Evolutionary conservation across 1,284 basidiomycete species (phyloP).

Genomic region (Meripilus lineatus): DNA sequence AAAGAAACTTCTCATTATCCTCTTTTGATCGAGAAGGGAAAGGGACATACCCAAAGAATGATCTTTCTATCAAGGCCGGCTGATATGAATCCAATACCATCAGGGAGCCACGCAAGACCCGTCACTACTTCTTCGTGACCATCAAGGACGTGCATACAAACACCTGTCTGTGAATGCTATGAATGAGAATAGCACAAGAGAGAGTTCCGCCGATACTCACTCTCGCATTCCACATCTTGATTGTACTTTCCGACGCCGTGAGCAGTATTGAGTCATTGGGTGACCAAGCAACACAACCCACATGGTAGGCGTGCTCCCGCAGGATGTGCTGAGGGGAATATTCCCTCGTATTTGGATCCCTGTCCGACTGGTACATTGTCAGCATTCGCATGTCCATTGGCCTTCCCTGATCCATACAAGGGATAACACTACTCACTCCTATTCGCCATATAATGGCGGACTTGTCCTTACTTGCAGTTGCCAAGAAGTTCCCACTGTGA

Average conservation of each 20-base stretch:
- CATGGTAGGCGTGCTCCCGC: conserved; percentile 70
- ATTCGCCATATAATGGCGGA: conserved; percentile 88
- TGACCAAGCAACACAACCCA: conserved; percentile 88
- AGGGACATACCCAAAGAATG: conserved; percentile 80
- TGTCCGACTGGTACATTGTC: conserved; percentile 44
- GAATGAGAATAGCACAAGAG: not conserved
- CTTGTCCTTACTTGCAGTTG: conserved; percentile 85
- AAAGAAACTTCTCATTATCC: conserved; percentile 7
- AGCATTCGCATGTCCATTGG: conserved; percentile 7
- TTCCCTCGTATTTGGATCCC: conserved; percentile 47
- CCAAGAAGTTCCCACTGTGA: conserved; percentile 80
- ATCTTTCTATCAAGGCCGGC: conserved; percentile 88
- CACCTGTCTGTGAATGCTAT: conserved; percentile 53
- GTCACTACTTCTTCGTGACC: conserved; percentile 84
- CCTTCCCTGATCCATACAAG: not conserved
- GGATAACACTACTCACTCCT: conserved; percentile 48
- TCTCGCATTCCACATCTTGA: conserved; percentile 86
- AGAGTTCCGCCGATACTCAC: conserved; percentile 44
- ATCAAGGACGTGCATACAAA: conserved; percentile 58
- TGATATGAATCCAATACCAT: conserved; percentile 87
- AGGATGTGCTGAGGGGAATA: conserved; percentile 59
- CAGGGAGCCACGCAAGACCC: conserved; percentile 83
- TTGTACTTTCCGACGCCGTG: conserved; percentile 72
- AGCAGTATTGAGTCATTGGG: conserved; percentile 80
- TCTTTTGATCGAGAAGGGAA: no score